These are phyloP conservation scores for Heterobasidion irregulare DNA, from an alignment of 1,284 basidiomycete species.

Conservation along the genomic window DNA sequence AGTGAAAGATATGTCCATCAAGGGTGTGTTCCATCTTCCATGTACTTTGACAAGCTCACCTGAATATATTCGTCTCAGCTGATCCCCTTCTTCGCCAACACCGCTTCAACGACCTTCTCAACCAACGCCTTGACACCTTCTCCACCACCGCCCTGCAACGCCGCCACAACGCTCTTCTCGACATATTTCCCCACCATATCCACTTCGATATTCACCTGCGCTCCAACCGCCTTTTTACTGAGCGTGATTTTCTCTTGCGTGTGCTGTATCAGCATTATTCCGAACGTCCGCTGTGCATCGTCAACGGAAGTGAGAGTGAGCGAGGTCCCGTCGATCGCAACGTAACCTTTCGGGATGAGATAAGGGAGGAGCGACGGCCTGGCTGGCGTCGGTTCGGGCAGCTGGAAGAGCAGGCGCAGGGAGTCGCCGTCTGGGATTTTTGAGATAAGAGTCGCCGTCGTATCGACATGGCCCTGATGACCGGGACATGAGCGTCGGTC, in stretches of 20 bases:
- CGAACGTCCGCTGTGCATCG: conserved; percentile 65
- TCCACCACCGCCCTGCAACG: conserved; percentile 53
- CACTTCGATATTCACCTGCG: conserved; percentile 90
- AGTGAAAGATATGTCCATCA: no score
- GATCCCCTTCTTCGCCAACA: conserved; percentile 41
- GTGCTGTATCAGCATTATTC: conserved; percentile 94
- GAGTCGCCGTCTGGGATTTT: conserved; percentile 81
- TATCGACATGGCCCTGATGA: conserved; percentile 85
- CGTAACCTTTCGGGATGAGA: conserved; percentile 94
- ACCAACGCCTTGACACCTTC: conserved; percentile 52
- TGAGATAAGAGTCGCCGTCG: conserved; percentile 70
- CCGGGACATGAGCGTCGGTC: no score
- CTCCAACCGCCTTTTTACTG: conserved; percentile 66
- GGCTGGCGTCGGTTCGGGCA: conserved; percentile 53
- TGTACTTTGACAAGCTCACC: background rate
- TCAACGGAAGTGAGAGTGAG: conserved; percentile 86
- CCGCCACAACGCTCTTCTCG: conserved; percentile 71
- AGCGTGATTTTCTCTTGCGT: conserved; percentile 89
- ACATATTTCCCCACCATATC: conserved; percentile 91
- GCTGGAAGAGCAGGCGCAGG: conserved; percentile 72
- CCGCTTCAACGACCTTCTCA: conserved; percentile 65
- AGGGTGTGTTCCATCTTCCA: no score
- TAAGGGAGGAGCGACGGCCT: conserved; percentile 70
- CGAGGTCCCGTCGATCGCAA: conserved; percentile 92
- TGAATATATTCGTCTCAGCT: background rate